A percentile compares a stretch with the other conserved stretches of the same genome.
Evolutionary conservation across 2,329 filamentous ascomycete genomes (phyloP).

Genomic region (Nannizzia gypsea): DNA sequence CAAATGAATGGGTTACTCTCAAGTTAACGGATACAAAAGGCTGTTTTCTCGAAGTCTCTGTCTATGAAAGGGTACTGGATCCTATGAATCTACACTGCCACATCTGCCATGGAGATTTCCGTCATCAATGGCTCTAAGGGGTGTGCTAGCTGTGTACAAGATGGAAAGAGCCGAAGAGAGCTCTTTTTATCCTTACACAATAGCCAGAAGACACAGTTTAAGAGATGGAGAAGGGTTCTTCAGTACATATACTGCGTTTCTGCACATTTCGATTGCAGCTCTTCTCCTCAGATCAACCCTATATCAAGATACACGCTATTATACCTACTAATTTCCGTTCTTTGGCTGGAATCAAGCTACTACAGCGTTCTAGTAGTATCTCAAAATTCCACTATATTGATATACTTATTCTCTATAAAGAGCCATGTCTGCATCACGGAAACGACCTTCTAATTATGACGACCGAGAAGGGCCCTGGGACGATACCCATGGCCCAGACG

Average conservation of each 20-base stretch:
- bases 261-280: not conserved
- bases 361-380: not conserved
- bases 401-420: not conserved
- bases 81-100: not conserved
- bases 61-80: not conserved
- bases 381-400: not conserved
- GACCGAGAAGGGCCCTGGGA: not conserved
- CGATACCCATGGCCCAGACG: not conserved
- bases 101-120: not conserved
- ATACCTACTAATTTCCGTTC: not conserved
- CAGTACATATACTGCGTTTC: not conserved
- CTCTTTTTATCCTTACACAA: not conserved
- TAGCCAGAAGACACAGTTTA: not conserved
- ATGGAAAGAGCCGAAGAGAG: not conserved
- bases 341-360: not conserved
- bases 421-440: not conserved
- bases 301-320: not conserved
- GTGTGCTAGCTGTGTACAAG: not conserved
- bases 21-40: not conserved
- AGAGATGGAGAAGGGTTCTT: not conserved
- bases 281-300: not conserved
- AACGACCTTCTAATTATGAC: not conserved
- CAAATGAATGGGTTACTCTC: not conserved
- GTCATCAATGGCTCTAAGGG: not conserved
- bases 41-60: not conserved